phyloP scores from a whole-genome alignment of 2,329 filamentous ascomycete species.

The Tolypocladium capitatum region DNA sequence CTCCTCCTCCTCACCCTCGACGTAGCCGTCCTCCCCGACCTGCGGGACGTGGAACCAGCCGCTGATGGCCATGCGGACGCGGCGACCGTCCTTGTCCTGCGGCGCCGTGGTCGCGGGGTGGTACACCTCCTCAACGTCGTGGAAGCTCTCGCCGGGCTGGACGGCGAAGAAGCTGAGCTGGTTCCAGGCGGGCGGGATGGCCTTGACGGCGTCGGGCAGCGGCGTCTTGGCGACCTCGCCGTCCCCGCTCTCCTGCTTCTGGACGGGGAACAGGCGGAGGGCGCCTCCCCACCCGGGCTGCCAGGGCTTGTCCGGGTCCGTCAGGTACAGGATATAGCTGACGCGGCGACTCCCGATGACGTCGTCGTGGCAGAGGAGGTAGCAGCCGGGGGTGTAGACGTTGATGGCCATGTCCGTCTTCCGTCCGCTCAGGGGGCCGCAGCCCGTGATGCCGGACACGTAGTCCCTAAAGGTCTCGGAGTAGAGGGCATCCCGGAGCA shows the following conservation, averaged over 20 bases:
- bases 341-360: slow-evolving; percentile 94
- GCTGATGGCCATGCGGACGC: slow-evolving; percentile 92
- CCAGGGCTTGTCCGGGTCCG: slow-evolving; percentile 85
- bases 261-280: slow-evolving; percentile 69
- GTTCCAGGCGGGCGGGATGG: slow-evolving; percentile 91
- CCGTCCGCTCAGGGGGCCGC: slow-evolving; percentile 73
- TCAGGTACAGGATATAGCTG: slow-evolving; percentile 94
- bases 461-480: slow-evolving; percentile 81
- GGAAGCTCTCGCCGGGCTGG: slow-evolving; percentile 95
- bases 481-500: slow-evolving; percentile 89
- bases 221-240: slow-evolving; percentile 70
- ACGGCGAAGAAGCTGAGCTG: slow-evolving; percentile 97
- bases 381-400: slow-evolving; percentile 91
- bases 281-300: slow-evolving; percentile 86
- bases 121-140: slow-evolving; percentile 98
- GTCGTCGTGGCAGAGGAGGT: slow-evolving; percentile 92
- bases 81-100: slow-evolving; percentile 55
- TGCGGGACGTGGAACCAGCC: slow-evolving; percentile 99
- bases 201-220: slow-evolving; percentile 61
- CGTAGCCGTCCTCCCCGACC: slow-evolving; percentile 80
- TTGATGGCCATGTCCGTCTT: slow-evolving; percentile 99
- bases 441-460: slow-evolving; percentile 71
- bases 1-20: slow-evolving; percentile 77
- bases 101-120: slow-evolving; percentile 46
- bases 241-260: slow-evolving; percentile 44